Evolutionary conservation across 495 filamentous ascomycete species (phyloP).

Genomic region (Penicillium riverlandense): DNA sequence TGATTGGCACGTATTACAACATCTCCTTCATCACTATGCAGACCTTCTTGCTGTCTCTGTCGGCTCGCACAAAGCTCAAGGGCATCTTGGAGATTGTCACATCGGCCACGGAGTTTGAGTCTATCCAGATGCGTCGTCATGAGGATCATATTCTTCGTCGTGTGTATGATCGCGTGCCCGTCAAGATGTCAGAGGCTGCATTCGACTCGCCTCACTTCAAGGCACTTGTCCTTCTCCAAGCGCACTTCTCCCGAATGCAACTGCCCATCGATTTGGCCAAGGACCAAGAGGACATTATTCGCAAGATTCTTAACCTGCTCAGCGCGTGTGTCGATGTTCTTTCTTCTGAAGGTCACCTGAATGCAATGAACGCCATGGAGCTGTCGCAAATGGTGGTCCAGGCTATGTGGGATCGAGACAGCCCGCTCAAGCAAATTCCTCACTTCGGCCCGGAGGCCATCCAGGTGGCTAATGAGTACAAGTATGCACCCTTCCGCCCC

Average conservation of each 20-base stretch:
- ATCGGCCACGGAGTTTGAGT: conserved; percentile 92
- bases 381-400: conserved; percentile 99
- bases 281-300: conserved; percentile 84
- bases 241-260: conserved; percentile 96
- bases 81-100: conserved; percentile 95
- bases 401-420: conserved; percentile 98
- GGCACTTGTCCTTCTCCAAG: conserved; percentile 90
- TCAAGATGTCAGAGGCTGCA: conserved; percentile 80
- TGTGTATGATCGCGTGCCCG: conserved; percentile 88
- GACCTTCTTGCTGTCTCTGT: conserved; percentile 95
- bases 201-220: conserved; percentile 98
- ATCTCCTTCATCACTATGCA: conserved; percentile 99
- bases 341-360: conserved; percentile 91
- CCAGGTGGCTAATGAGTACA: conserved; percentile 71
- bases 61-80: conserved; percentile 83
- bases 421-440: conserved; percentile 93
- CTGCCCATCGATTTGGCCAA: conserved; percentile 94
- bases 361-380: conserved; percentile 98
- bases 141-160: conserved; percentile 83
- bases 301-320: conserved; percentile 79
- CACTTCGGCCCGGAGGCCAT: conserved; percentile 82
- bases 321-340: conserved; percentile 92
- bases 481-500: conserved; percentile 39
- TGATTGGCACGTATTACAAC: conserved; percentile 98
- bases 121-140: conserved; percentile 88